phyloP scores from a whole-genome alignment of 345 rosid species.

The Arabis alpina region DNA sequence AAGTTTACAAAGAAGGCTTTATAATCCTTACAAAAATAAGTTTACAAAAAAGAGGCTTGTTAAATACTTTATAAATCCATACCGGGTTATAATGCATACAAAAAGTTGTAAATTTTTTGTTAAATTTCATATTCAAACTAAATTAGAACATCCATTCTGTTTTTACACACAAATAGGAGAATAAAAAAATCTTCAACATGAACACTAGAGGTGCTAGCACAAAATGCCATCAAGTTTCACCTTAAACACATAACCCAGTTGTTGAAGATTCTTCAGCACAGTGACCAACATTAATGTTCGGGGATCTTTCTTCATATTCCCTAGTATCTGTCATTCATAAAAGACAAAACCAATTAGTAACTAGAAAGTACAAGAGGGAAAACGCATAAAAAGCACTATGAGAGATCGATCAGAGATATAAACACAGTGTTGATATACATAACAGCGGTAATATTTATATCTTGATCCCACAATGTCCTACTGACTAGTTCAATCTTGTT shows the following conservation, averaged over 20 bases:
- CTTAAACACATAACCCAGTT: conserved; percentile 82
- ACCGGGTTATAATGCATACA: no score
- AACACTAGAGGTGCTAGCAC: conserved; percentile 27
- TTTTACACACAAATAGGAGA: conserved; percentile 1
- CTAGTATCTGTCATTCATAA: conserved; percentile 68
- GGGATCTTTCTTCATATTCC: conserved; percentile 74
- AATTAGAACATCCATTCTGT: conserved; percentile 28
- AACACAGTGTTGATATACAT: no score
- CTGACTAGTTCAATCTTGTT: no score
- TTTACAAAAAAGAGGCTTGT: no score
- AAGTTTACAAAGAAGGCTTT: no score
- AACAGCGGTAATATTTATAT: no score
- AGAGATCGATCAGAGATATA: conserved; percentile 7
- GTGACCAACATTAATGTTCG: conserved; percentile 75
- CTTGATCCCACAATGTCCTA: no score
- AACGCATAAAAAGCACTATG: conserved; percentile 3
- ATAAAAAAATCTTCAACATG: conserved; percentile 8
- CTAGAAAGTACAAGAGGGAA: neutral
- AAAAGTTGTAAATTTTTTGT: no score
- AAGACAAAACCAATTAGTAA: conserved; percentile 26
- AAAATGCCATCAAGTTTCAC: conserved; percentile 46
- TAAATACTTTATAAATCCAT: no score
- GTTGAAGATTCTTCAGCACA: conserved; percentile 74
- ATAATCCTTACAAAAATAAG: no score
- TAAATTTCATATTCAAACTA: no score